Evolutionary conservation across 1,284 basidiomycete species (phyloP).

Genomic region (Marasmius fiardii): DNA sequence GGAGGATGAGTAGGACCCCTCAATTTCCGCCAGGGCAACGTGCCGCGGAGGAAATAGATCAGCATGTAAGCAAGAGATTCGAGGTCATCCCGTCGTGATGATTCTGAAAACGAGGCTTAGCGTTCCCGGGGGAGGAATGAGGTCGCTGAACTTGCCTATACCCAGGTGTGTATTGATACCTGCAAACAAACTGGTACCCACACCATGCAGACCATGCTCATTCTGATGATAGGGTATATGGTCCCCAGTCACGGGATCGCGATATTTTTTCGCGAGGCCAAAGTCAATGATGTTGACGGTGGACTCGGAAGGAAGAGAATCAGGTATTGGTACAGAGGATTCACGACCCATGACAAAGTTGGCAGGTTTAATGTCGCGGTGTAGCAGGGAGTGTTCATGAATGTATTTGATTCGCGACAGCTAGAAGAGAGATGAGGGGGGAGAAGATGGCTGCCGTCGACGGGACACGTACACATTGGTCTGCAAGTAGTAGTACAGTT

Average conservation of each 20-base stretch:
- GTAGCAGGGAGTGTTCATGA: constrained; percentile 72
- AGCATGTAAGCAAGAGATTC: constrained; percentile 92
- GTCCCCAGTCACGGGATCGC: constrained; percentile 80
- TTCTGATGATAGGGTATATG: constrained; percentile 94
- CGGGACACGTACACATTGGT: constrained; percentile 74
- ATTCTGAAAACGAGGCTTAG: constrained; percentile 44
- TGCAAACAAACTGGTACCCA: constrained; percentile 93
- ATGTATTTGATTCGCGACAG: constrained; percentile 75
- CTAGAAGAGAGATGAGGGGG: constrained; percentile 30
- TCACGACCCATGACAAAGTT: constrained; percentile 80
- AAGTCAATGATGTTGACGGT: constrained; percentile 86
- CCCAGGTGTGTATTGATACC: constrained; percentile 95
- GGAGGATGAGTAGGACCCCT: constrained; percentile 53
- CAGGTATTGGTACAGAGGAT: constrained; percentile 4
- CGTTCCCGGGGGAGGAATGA: neutral
- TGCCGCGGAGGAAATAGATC: constrained; percentile 89
- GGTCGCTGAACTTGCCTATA: constrained; percentile 51
- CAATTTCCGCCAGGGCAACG: constrained; percentile 87
- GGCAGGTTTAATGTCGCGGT: constrained; percentile 95
- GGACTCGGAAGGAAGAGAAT: constrained; percentile 5
- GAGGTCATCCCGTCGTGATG: constrained; percentile 87
- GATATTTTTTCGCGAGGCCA: constrained; percentile 94
- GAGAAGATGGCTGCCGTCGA: constrained; percentile 10
- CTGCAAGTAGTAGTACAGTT: constrained; percentile 88
- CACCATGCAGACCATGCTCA: constrained; percentile 84